Evolutionary conservation across 169 alveolate species (phyloP), one percentile per base, ranked within the genome.

Genomic region (Eimeria praecox): DNA sequence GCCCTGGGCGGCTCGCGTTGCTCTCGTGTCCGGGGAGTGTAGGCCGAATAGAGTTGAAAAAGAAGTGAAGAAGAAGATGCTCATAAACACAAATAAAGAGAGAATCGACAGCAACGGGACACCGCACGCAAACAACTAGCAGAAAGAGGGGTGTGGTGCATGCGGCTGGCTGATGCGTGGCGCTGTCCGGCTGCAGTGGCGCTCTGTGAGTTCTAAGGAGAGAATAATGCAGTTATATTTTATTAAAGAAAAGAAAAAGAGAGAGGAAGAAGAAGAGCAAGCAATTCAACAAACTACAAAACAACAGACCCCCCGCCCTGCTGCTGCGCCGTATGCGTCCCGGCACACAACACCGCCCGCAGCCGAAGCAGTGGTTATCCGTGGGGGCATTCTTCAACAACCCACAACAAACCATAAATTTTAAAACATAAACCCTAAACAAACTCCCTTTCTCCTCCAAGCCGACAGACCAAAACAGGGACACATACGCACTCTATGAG

Each of bases 311-410:
- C 59, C 87, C 30, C 27, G 52, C 54, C 46, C 87, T 42, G 59
- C 87, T 77, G 87, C 87, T 38, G 87, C 87, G 56, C 87, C 44
- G 27, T 6, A 77, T 56, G 35, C 87, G 87, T 77, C 52, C 52
- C 87, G 52, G 87, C 87, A 77, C 87, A 77, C 87, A 56, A 56
- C 66, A 22, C 87, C 87, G 87, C 52, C 52, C 52, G 87, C 87
- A 18, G 87, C 87, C 87, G 87, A 77, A 40, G 87, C 87, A 40
- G 52, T 38, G 46, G 56, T 77, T 38, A 38, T 12, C 62, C 56
- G 52, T 16, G 87, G 87, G 56, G 87, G 46, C 87, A 40, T 24
- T 9, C 87, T 6, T 38, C 8, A 77, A 77, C 27, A 12, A 20
- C 5, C 35, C 24, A 33, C 59, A 77, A 77, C n/a, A 69, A 69